Conservation (phyloP, 2,329 filamentous ascomycete genomes). For the Neofusicoccum ribis region DNA sequence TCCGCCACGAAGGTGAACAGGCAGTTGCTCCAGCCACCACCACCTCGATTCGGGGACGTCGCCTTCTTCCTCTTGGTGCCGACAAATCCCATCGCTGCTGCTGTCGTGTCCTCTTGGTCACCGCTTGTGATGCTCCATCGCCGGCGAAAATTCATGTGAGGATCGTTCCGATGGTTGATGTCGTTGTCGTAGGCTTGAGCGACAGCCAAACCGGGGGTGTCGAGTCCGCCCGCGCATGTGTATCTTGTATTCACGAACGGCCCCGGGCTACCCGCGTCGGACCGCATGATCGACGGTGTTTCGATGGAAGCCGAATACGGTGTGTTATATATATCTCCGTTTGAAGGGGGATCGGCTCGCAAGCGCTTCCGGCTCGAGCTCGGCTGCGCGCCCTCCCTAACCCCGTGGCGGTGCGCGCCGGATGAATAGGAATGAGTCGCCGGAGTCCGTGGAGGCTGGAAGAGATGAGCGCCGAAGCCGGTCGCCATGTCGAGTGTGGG, state of each 20-base stretch:
- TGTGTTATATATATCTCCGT: conserved; percentile 17
- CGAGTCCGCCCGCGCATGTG: conserved; percentile 51
- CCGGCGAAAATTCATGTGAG: conserved; percentile 31
- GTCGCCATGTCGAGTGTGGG: conserved; percentile 13
- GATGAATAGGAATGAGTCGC: conserved; percentile 7
- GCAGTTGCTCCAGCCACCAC: conserved; percentile 56
- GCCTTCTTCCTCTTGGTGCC: conserved; percentile 24
- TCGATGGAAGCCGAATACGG: conserved; percentile 15
- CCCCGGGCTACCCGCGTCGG: conserved; percentile 38
- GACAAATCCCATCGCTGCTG: neutral
- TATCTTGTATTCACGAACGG: conserved; percentile 55
- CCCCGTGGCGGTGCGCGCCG: conserved; percentile 14
- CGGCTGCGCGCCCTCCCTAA: neutral
- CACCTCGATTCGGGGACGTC: neutral
- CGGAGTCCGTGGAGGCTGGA: conserved; percentile 16
- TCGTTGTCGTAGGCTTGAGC: conserved; percentile 44
- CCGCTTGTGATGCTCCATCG: conserved; percentile 27
- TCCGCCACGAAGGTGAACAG: conserved; percentile 65
- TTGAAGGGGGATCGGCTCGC: conserved; percentile 18
- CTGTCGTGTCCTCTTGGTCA: conserved; percentile 8
- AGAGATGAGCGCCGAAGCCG: conserved; percentile 13
- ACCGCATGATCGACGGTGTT: conserved; percentile 16
- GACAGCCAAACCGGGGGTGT: conserved; percentile 44
- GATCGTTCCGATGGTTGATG: conserved; percentile 30
- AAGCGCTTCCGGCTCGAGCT: conserved; percentile 20